Base-by-base conservation (phyloP, 805 yeast genomes). In the Metschnikowia aberdeeniae region DNA sequence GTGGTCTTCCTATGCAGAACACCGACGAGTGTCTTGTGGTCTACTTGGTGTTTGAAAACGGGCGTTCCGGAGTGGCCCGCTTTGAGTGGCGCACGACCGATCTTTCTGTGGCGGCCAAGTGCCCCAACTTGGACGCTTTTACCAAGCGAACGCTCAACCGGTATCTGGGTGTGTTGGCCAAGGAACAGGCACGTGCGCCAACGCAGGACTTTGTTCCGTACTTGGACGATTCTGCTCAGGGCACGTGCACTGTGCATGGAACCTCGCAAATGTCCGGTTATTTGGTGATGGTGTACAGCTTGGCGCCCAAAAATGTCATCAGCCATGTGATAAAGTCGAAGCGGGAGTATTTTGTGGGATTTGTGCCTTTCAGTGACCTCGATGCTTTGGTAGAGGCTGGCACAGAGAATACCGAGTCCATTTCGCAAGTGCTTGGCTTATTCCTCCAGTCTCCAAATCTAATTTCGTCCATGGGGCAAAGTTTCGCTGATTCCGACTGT, bases 191-290 rank as follows among this genome's bases (percentile, higher is more conserved):
- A 35, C 49, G 47, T 27, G 54, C 56, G 1, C 54, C 47, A 31
- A 46, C 50, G 4, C 39, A 36, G 27, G 47, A 42, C 3, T 53
- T 53, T 20, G 47, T 50, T 44, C 44, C 49, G 26, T 60, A 55
- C 38, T 51, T 63, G 28, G 55, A 51, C 27, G 57, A 55, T 6
- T 46, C 49, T 3, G 46, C 56, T 6, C 70, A 61, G 30, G 71
- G 70, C 1, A 52, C 53, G 22, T 56, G 66, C 22, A 49, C 28
- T 2, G 34, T 46, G 10, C 51, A 49, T 24, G 54, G 53, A 11
- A 36, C 46, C 4, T 22, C 50, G 33, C 17, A 36, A 7, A 19
- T 31, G 27, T 47, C 42, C 13, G 52, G 50, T 5, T 29, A 31
- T 5, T 31, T 45, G 24, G 52, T 44, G n/a, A 44, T 45, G 19